A percentile compares a stretch with the other conserved stretches of the same genome.
These are phyloP conservation scores for Sarocladium oryzae DNA, from an alignment of 2,329 filamentous ascomycete genomes.

Conservation along the genomic window DNA sequence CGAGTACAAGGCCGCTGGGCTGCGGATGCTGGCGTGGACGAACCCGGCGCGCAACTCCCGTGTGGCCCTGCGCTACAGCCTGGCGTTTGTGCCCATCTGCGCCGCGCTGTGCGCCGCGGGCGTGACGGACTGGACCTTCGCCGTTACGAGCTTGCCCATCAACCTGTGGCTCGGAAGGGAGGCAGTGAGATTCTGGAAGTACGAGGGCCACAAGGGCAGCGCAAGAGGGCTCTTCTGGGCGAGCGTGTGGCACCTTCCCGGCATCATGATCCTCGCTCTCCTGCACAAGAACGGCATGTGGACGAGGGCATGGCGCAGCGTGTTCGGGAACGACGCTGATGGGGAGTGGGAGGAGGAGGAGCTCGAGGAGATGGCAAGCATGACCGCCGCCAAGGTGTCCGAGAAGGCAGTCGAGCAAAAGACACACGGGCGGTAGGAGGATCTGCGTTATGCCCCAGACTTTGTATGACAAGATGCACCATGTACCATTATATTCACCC, in stretches of 20 bases:
- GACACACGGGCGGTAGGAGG: not conserved
- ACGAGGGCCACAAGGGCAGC: slow-evolving; percentile 70
- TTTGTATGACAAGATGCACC: not conserved
- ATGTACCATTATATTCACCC: slow-evolving; percentile 1
- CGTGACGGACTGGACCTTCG: slow-evolving; percentile 81
- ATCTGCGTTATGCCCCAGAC: not conserved
- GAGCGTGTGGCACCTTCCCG: slow-evolving; percentile 92
- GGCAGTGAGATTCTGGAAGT: slow-evolving; percentile 74
- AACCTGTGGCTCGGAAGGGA: slow-evolving; percentile 82
- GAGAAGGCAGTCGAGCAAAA: slow-evolving; percentile 13
- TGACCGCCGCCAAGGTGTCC: slow-evolving; percentile 23
- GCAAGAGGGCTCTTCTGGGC: slow-evolving; percentile 92
- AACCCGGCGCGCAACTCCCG: slow-evolving; percentile 80
- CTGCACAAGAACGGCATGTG: slow-evolving; percentile 91
- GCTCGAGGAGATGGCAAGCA: slow-evolving; percentile 45
- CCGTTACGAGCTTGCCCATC: slow-evolving; percentile 70
- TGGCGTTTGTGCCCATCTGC: slow-evolving; percentile 83
- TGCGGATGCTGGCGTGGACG: slow-evolving; percentile 75
- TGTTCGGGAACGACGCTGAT: slow-evolving; percentile 50
- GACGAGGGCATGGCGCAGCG: slow-evolving; percentile 69
- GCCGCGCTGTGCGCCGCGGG: slow-evolving; percentile 69
- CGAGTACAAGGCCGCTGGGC: slow-evolving; percentile 70
- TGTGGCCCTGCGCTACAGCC: slow-evolving; percentile 80
- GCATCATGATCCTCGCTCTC: slow-evolving; percentile 82
- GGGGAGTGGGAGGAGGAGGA: slow-evolving; percentile 51